phyloP scores from a whole-genome alignment of 768 basidiomycete species.

The Omphalotus guepiniiformis region DNA sequence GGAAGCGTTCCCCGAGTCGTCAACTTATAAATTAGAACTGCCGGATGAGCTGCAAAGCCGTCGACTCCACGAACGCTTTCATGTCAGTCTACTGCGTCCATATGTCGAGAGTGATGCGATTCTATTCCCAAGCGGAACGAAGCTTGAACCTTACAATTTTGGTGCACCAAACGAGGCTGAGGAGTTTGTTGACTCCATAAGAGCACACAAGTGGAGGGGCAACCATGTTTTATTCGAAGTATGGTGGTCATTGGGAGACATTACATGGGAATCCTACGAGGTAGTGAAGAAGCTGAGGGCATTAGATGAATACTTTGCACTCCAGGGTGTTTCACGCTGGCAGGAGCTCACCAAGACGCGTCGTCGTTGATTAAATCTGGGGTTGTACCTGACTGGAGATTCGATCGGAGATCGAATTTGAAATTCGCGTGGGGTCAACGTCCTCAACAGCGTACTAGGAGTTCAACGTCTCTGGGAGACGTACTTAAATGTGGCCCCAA shows the following conservation, averaged over 20 bases:
- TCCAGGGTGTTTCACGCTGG: slow-evolving; percentile 5
- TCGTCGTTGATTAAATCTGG: no score
- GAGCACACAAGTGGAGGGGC: slow-evolving; percentile 1
- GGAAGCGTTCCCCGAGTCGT: slow-evolving; percentile 8
- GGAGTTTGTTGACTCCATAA: slow-evolving; percentile 6
- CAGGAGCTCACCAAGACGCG: not conserved
- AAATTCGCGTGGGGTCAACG: not conserved
- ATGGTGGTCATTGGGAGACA: slow-evolving; percentile 14
- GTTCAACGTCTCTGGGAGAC: not conserved
- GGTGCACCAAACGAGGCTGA: slow-evolving; percentile 9
- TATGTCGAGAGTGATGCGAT: slow-evolving; percentile 22
- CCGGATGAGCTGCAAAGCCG: slow-evolving; percentile 17
- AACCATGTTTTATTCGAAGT: slow-evolving; percentile 10
- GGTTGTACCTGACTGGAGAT: not conserved
- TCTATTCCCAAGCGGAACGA: slow-evolving; percentile 20
- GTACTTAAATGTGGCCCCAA: not conserved
- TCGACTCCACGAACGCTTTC: slow-evolving; percentile 23
- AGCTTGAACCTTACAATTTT: slow-evolving; percentile 19
- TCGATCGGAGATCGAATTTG: not conserved
- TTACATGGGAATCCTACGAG: slow-evolving; percentile 10
- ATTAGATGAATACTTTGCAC: slow-evolving; percentile 8
- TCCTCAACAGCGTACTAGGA: not conserved
- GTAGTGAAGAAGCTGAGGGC: slow-evolving; percentile 1
- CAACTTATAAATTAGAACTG: slow-evolving; percentile 21
- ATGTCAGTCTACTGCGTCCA: slow-evolving; percentile 16